phyloP scores from a whole-genome alignment of 2,329 filamentous ascomycete genomes.

The Tolypocladium paradoxum region DNA sequence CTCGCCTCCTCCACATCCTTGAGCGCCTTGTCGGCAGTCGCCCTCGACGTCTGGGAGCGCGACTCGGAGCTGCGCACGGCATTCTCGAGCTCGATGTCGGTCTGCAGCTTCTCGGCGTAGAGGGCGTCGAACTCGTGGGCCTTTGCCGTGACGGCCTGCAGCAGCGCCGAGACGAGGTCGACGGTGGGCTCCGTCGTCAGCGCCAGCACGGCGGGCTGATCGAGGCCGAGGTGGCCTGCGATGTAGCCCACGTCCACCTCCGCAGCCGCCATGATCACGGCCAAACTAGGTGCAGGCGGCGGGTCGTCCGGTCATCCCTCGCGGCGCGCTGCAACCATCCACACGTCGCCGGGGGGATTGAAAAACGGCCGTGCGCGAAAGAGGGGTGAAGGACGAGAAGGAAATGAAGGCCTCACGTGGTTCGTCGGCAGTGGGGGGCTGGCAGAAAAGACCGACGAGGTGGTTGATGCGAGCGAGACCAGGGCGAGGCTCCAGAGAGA shows the following conservation, averaged over 20 bases:
- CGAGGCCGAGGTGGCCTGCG: conserved; percentile 59
- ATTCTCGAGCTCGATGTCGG: conserved; percentile 90
- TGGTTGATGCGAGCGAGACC: neutral
- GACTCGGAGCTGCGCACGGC: conserved; percentile 74
- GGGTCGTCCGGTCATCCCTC: conserved; percentile 6
- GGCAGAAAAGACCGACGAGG: neutral
- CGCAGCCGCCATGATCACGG: conserved; percentile 27
- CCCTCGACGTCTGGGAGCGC: conserved; percentile 71
- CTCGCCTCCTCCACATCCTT: conserved; percentile 75
- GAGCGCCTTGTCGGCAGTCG: conserved; percentile 69
- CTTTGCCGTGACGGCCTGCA: conserved; percentile 65
- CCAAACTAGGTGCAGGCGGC: conserved; percentile 3
- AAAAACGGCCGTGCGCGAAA: neutral
- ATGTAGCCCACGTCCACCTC: conserved; percentile 61
- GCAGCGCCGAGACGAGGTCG: conserved; percentile 65
- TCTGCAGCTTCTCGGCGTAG: conserved; percentile 76
- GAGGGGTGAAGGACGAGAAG: neutral
- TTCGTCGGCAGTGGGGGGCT: neutral
- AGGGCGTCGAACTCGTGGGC: conserved; percentile 74
- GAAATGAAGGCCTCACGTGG: neutral
- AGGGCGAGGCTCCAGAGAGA: neutral
- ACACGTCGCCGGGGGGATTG: neutral
- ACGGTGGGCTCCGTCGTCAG: conserved; percentile 59
- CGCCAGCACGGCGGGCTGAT: conserved; percentile 50
- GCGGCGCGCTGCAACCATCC: conserved; percentile 1